Percentiles rank a stretch among this genome's conserved stretches.
These are phyloP conservation scores for Sporisorium scitamineum DNA, from an alignment of 1,284 basidiomycete genomes.

Conservation along the genomic window DNA sequence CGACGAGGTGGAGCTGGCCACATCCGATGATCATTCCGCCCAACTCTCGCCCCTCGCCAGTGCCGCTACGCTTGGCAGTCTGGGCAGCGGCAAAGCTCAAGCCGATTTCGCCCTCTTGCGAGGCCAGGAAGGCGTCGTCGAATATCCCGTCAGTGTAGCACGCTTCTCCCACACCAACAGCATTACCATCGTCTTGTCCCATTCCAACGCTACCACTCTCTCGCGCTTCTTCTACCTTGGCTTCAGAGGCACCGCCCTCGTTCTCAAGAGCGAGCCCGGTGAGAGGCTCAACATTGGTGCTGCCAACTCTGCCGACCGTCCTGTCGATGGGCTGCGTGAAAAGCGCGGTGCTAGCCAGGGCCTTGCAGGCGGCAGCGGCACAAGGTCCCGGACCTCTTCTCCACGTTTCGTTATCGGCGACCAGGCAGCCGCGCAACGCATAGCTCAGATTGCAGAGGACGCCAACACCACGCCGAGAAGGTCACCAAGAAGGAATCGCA, in stretches of 20 bases:
- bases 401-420: slow-evolving; percentile 34
- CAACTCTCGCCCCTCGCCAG: slow-evolving; percentile 15
- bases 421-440: slow-evolving; percentile 27
- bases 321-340: slow-evolving; percentile 55
- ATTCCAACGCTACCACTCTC: slow-evolving; percentile 55
- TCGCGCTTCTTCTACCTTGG: slow-evolving; percentile 66
- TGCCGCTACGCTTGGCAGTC: slow-evolving; percentile 47
- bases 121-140: slow-evolving; percentile 54
- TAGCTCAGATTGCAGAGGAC: slow-evolving; percentile 27
- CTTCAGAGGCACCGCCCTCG: slow-evolving; percentile 62
- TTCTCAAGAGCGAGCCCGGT: slow-evolving; percentile 48
- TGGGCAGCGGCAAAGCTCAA: slow-evolving; percentile 61
- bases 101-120: slow-evolving; percentile 65
- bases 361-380: slow-evolving; percentile 40
- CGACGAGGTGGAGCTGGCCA: slow-evolving; percentile 55
- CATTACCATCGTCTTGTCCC: slow-evolving; percentile 62
- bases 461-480: slow-evolving; percentile 18
- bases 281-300: slow-evolving; percentile 59
- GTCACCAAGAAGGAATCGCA: slow-evolving; percentile 27
- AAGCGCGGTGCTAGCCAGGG: slow-evolving; percentile 49
- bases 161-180: slow-evolving; percentile 63
- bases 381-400: slow-evolving; percentile 12
- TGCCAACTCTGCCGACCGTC: slow-evolving; percentile 57
- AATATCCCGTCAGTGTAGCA: slow-evolving; percentile 64
- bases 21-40: slow-evolving; percentile 27